Evolutionary conservation across 2,329 filamentous ascomycete genomes (phyloP).

Genomic region (Emericellopsis cladophorae): DNA sequence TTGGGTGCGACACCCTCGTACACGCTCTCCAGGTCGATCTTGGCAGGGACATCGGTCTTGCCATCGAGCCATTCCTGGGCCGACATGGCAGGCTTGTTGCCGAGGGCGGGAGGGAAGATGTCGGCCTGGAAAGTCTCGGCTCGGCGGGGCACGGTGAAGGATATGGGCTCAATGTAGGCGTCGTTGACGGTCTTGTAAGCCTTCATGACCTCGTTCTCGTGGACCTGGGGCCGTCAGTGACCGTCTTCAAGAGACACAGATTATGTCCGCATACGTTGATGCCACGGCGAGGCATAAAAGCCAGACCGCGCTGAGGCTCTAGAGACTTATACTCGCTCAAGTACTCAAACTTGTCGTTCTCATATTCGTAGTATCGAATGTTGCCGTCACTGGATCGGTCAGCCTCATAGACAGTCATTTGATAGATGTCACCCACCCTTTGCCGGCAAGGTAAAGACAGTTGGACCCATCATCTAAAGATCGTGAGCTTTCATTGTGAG

Average conservation of each 20-base stretch:
- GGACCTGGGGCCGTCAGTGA: constrained; percentile 38
- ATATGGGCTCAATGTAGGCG: constrained; percentile 86
- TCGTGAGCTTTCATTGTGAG: not conserved
- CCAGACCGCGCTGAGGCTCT: constrained; percentile 88
- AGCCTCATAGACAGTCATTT: constrained; percentile 1
- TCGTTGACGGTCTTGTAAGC: constrained; percentile 98
- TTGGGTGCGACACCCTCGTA: constrained; percentile 75
- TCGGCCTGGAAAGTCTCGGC: constrained; percentile 95
- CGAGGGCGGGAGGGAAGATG: constrained; percentile 81
- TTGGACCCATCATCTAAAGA: constrained; percentile 74
- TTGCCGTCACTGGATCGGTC: constrained; percentile 66
- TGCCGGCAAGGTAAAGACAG: constrained; percentile 91
- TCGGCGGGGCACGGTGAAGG: constrained; percentile 89
- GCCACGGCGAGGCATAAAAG: constrained; percentile 87
- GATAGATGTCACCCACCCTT: constrained; percentile 61
- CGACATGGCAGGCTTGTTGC: constrained; percentile 68
- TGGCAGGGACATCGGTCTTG: constrained; percentile 72
- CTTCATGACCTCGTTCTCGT: constrained; percentile 92
- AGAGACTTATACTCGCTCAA: constrained; percentile 94
- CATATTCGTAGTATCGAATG: constrained; percentile 97
- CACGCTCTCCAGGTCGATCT: constrained; percentile 85
- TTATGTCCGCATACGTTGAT: constrained; percentile 54
- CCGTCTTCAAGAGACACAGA: too few relatives aligned
- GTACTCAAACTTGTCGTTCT: constrained; percentile 98
- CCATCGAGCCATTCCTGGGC: constrained; percentile 76